Conservation (phyloP, 2,329 filamentous ascomycete species). For the Aspergillus niger region DNA sequence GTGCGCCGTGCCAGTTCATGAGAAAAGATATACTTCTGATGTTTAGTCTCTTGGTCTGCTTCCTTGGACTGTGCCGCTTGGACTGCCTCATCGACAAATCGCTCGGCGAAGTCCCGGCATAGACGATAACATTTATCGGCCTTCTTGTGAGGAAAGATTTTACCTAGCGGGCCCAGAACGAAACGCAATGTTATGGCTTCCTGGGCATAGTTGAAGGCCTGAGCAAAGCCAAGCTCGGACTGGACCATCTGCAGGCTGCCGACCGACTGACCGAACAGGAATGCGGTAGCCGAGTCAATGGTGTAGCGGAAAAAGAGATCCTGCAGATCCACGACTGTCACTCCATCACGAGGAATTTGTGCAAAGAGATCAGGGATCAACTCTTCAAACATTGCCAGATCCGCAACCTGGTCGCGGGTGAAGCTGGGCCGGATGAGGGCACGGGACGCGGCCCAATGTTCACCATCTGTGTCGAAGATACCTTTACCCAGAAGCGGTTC, state of each 20-base stretch:
- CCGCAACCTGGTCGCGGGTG: not conserved
- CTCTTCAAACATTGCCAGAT: not conserved
- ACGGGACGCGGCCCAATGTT: not conserved
- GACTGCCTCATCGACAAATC: slow-evolving; percentile 21
- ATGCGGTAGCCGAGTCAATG: slow-evolving; percentile 67
- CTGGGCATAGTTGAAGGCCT: slow-evolving; percentile 39
- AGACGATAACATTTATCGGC: slow-evolving; percentile 23
- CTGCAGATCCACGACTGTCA: slow-evolving; percentile 3
- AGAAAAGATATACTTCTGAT: slow-evolving; percentile 56
- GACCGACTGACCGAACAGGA: slow-evolving; percentile 64
- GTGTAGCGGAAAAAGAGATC: slow-evolving; percentile 6
- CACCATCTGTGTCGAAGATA: not conserved
- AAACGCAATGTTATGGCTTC: slow-evolving; percentile 29
- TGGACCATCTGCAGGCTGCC: slow-evolving; percentile 41
- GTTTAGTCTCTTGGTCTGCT: not conserved
- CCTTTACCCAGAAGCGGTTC: not conserved
- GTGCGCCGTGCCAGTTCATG: slow-evolving; percentile 57
- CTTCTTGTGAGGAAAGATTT: slow-evolving; percentile 16
- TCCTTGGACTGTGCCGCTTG: slow-evolving; percentile 18
- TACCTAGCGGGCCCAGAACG: slow-evolving; percentile 28
- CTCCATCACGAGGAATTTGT: not conserved
- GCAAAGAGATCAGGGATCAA: not conserved
- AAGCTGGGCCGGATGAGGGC: slow-evolving; percentile 7
- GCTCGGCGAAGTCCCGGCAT: slow-evolving; percentile 3
- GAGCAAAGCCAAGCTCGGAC: slow-evolving; percentile 30